These are phyloP conservation scores for Papiliotrema flavescens DNA, from an alignment of 1,284 basidiomycete species.

Conservation along the genomic window DNA sequence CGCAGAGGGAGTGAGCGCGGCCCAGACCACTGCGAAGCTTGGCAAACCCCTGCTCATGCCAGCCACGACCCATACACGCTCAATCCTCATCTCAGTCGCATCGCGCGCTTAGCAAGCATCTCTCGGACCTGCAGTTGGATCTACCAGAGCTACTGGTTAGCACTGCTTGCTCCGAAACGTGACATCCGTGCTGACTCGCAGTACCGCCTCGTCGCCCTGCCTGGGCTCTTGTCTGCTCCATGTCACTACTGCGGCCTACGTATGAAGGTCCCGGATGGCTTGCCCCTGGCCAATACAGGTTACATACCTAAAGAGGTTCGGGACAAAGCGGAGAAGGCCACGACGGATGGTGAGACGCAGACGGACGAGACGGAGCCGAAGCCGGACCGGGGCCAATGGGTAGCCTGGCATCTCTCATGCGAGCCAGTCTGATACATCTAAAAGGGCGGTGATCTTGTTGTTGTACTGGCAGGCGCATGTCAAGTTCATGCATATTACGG, in stretches of 20 bases:
- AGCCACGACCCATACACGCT: conserved; percentile 8
- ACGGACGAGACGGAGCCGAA: neutral
- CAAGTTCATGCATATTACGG: neutral
- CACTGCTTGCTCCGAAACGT: neutral
- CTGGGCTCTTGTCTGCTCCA: conserved; percentile 3
- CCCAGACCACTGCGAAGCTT: neutral
- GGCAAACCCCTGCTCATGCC: neutral
- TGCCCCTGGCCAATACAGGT: conserved; percentile 9
- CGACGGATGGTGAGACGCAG: neutral
- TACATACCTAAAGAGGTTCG: neutral
- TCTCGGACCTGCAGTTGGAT: conserved; percentile 10
- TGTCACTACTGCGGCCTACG: conserved; percentile 12
- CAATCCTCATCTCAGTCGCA: conserved; percentile 1
- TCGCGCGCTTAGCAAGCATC: conserved; percentile 6
- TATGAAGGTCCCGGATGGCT: conserved; percentile 13
- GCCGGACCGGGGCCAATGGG: conserved; percentile 10
- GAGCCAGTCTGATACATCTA: neutral
- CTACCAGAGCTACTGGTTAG: conserved; percentile 17
- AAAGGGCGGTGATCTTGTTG: neutral
- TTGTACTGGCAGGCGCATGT: neutral
- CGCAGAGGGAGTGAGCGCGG: neutral
- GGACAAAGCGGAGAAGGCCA: neutral
- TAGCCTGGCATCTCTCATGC: conserved; percentile 21
- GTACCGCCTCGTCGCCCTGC: conserved; percentile 10
- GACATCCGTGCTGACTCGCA: neutral